Percentiles rank a stretch among this genome's conserved stretches.
Evolutionary conservation across 495 filamentous ascomycete genomes (phyloP).

Genomic region (Aspergillus asperescens): DNA sequence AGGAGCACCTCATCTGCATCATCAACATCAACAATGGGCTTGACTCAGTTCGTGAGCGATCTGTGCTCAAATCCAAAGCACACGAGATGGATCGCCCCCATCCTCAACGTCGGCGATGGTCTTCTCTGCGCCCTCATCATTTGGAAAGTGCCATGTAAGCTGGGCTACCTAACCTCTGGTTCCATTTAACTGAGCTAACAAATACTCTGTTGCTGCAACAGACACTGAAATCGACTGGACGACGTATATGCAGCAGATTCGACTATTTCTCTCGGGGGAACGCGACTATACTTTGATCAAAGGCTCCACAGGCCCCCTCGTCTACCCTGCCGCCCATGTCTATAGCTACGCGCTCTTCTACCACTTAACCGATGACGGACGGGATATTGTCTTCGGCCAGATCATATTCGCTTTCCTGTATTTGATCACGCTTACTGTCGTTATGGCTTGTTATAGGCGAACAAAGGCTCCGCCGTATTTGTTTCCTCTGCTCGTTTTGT

Average conservation of each 20-base stretch:
- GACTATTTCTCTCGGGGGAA: conserved; percentile 74
- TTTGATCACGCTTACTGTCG: conserved; percentile 63
- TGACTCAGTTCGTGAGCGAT: conserved; percentile 15
- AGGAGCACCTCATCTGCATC: neutral
- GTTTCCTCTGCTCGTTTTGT: conserved; percentile 79
- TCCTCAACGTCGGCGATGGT: conserved; percentile 69
- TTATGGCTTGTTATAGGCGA: conserved; percentile 74
- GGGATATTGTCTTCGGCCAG: conserved; percentile 73
- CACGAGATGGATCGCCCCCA: conserved; percentile 58
- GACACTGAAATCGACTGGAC: conserved; percentile 98
- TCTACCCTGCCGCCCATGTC: conserved; percentile 91
- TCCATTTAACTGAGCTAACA: conserved; percentile 22
- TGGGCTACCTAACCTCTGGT: neutral
- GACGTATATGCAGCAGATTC: conserved; percentile 92
- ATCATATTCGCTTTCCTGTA: conserved; percentile 75
- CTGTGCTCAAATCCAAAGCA: conserved; percentile 46
- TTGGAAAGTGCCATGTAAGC: conserved; percentile 79
- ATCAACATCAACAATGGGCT: conserved; percentile 16
- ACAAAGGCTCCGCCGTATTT: conserved; percentile 82
- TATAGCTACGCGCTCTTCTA: conserved; percentile 83
- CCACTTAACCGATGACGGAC: conserved; percentile 68
- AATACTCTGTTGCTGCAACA: conserved; percentile 33
- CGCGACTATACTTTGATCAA: conserved; percentile 80
- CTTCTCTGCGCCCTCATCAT: conserved; percentile 70
- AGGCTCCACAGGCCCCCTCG: conserved; percentile 85